These are phyloP conservation scores for Dryas drummondii DNA, from an alignment of 306 rosid species.

Conservation along the genomic window DNA sequence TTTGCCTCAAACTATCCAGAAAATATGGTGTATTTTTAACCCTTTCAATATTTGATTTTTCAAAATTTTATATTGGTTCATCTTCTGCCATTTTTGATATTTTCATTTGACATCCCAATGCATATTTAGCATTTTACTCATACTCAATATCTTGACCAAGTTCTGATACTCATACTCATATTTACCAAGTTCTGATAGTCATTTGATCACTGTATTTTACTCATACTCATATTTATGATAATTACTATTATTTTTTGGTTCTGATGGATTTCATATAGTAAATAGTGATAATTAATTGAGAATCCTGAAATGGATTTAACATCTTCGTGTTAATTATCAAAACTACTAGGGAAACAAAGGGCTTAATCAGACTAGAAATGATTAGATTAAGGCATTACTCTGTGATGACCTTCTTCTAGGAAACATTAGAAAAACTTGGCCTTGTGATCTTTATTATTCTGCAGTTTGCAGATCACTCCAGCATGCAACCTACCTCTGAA, in stretches of 20 bases:
- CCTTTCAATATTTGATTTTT: background rate
- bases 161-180: too few relatives aligned
- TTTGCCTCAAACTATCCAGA: background rate
- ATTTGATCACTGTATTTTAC: background rate
- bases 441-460: conserved; percentile 8
- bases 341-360: background rate
- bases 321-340: background rate
- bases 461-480: conserved; percentile 98
- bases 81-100: background rate
- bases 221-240: background rate
- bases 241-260: background rate
- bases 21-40: background rate
- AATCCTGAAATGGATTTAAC: background rate
- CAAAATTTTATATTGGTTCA: background rate
- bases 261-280: background rate
- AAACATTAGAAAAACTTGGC: background rate
- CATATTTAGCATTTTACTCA: background rate
- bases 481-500: conserved; percentile 96
- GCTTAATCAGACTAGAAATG: background rate
- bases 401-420: background rate
- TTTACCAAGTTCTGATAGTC: too few relatives aligned
- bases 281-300: background rate
- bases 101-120: background rate
- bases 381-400: too few relatives aligned
- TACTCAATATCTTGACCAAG: too few relatives aligned